Evolutionary conservation across 768 basidiomycete genomes (phyloP).

Genomic region (Boletales sp.): DNA sequence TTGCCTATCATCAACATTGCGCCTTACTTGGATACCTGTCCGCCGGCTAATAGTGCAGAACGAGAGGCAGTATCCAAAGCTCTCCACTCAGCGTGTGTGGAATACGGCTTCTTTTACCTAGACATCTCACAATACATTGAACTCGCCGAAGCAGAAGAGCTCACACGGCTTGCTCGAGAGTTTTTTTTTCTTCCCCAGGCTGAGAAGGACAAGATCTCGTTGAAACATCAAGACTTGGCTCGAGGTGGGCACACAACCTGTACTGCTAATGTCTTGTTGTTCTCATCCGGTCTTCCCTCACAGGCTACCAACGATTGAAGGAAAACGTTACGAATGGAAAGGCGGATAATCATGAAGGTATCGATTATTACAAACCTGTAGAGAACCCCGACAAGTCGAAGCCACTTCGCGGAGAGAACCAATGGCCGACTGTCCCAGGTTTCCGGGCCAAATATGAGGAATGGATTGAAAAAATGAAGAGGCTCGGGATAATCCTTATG

Average conservation of each 20-base stretch:
- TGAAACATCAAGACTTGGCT: constrained; percentile 68
- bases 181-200: constrained; percentile 73
- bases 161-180: constrained; percentile 57
- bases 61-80: constrained; percentile 49
- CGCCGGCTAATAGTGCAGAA: constrained; percentile 22
- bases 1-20: constrained; percentile 74
- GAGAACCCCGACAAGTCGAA: constrained; percentile 64
- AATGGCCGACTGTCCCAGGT: constrained; percentile 63
- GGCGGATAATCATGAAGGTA: constrained; percentile 79
- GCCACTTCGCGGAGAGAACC: constrained; percentile 81
- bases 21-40: constrained; percentile 50
- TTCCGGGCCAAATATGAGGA: constrained; percentile 64
- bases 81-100: constrained; percentile 68
- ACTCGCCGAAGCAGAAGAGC: constrained; percentile 57
- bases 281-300: neutral
- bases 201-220: constrained; percentile 74
- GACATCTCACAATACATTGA: constrained; percentile 61
- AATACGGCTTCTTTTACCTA: constrained; percentile 90
- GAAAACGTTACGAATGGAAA: constrained; percentile 87
- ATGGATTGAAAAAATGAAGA: constrained; percentile 87
- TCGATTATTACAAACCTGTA: constrained; percentile 80
- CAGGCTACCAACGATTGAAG: constrained; percentile 77
- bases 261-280: neutral
- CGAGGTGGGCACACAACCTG: constrained; percentile 51
- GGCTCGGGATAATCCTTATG: constrained; percentile 77